Evolutionary conservation across 495 filamentous ascomycete species (phyloP).

Genomic region (Hypoxylon lienhwacheense): DNA sequence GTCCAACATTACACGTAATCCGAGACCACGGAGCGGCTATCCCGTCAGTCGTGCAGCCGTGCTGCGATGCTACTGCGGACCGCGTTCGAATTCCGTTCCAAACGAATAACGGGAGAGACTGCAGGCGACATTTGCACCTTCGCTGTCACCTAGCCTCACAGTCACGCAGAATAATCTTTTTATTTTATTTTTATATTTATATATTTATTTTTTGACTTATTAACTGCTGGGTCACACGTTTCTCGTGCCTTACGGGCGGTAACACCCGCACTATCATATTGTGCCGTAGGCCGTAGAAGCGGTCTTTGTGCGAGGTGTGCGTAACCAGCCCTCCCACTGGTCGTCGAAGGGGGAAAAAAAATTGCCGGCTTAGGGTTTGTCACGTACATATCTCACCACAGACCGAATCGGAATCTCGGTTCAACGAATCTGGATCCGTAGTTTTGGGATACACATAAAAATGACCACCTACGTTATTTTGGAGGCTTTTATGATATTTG

Average conservation of each 20-base stretch:
- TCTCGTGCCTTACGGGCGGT: slow-evolving; percentile 25
- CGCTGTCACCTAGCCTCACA: slow-evolving; percentile 14
- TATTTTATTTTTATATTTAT: no score
- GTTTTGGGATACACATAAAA: slow-evolving; percentile 22
- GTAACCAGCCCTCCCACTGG: slow-evolving; percentile 16
- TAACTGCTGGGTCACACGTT: slow-evolving; percentile 21
- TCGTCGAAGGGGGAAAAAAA: no score
- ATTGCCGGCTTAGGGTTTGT: slow-evolving; percentile 15
- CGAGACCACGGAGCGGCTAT: slow-evolving; percentile 15
- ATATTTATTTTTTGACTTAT: slow-evolving; percentile 4
- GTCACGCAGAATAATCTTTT: slow-evolving; percentile 3
- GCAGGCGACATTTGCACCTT: slow-evolving; percentile 25
- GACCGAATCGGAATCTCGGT: slow-evolving; percentile 35
- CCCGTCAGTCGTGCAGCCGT: slow-evolving; percentile 18
- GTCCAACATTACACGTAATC: slow-evolving; percentile 23
- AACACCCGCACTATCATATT: slow-evolving; percentile 27
- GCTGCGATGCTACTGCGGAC: slow-evolving; percentile 19
- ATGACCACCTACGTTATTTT: slow-evolving; percentile 7
- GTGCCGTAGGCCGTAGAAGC: slow-evolving; percentile 11
- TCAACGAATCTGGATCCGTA: slow-evolving; percentile 31
- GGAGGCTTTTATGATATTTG: slow-evolving; percentile 13
- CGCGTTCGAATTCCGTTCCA: slow-evolving; percentile 5
- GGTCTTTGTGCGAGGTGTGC: slow-evolving; percentile 26
- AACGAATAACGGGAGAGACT: slow-evolving; percentile 1
- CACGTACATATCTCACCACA: slow-evolving; percentile 17